Evolutionary conservation across 345 rosid species (phyloP).

Genomic region (Brassica juncea): DNA sequence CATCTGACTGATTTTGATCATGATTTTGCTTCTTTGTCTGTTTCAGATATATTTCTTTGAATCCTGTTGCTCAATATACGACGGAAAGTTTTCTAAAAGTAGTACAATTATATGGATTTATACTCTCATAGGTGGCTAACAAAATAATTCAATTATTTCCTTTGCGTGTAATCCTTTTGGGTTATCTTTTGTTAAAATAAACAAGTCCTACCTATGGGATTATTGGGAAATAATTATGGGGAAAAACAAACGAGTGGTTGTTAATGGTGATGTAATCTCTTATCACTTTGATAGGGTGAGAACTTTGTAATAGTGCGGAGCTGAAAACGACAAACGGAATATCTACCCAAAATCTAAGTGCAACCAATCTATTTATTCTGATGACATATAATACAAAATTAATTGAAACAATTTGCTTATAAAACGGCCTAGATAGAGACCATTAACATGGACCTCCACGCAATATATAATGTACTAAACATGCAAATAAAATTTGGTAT

Average conservation of each 20-base stretch:
- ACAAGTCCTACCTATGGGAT: neutral
- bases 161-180: neutral
- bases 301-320: neutral
- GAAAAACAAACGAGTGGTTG: neutral
- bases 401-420: neutral
- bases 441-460: neutral
- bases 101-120: neutral
- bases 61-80: neutral
- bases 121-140: neutral
- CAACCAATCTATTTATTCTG: slow-evolving; percentile 14
- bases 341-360: slow-evolving; percentile 12
- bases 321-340: slow-evolving; percentile 24
- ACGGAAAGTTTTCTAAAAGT: neutral
- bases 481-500: neutral
- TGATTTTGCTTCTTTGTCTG: neutral
- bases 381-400: neutral
- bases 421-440: too few species aligned
- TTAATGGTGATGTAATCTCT: slow-evolving; percentile 25
- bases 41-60: slow-evolving; percentile 10
- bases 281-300: slow-evolving; percentile 7
- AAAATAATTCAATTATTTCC: neutral
- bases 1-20: slow-evolving; percentile 27
- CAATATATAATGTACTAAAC: neutral
- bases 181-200: neutral
- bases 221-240: neutral